phyloP scores from a whole-genome alignment of 192 early-diverging fungal species.

The Umbelopsis isabellina region DNA sequence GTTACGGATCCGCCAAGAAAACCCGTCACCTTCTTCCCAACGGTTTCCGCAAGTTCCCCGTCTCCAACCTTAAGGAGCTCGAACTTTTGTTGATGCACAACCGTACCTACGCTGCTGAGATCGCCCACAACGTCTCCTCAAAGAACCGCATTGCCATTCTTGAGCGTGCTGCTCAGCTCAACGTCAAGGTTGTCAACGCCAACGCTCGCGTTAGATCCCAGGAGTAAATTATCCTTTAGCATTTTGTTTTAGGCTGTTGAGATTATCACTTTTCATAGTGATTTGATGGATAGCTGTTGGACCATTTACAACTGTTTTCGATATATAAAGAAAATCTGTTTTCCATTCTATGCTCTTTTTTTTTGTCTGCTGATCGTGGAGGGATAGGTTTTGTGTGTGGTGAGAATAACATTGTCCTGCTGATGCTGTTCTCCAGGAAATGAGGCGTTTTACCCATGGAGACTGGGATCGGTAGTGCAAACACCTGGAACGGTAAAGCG shows the following conservation, averaged over 20 bases:
- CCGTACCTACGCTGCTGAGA: slow-evolving; percentile 98
- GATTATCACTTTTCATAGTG: slow-evolving; percentile 11
- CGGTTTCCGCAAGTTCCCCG: slow-evolving; percentile 99
- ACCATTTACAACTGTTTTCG: slow-evolving; percentile 23
- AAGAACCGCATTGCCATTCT: slow-evolving; percentile 92
- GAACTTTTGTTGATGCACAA: slow-evolving; percentile 99
- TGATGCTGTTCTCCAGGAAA: no score
- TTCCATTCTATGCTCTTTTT: neutral
- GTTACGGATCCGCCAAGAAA: slow-evolving; percentile 97
- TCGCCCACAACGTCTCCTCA: slow-evolving; percentile 96
- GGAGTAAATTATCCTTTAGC: slow-evolving; percentile 56
- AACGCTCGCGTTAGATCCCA: slow-evolving; percentile 81
- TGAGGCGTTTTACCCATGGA: no score
- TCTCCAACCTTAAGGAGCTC: slow-evolving; percentile 91
- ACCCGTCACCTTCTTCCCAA: slow-evolving; percentile 97
- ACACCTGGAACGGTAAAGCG: no score
- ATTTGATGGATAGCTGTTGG: slow-evolving; percentile 12
- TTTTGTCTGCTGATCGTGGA: no score
- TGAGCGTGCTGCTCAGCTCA: slow-evolving; percentile 93
- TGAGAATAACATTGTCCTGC: no score
- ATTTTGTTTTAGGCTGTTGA: slow-evolving; percentile 20
- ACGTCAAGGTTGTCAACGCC: slow-evolving; percentile 96
- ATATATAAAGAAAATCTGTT: slow-evolving; percentile 22
- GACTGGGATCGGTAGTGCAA: no score
- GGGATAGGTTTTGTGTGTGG: no score